Conservation (phyloP, 305 asterid genomes). For the Fraxinus platypoda region DNA sequence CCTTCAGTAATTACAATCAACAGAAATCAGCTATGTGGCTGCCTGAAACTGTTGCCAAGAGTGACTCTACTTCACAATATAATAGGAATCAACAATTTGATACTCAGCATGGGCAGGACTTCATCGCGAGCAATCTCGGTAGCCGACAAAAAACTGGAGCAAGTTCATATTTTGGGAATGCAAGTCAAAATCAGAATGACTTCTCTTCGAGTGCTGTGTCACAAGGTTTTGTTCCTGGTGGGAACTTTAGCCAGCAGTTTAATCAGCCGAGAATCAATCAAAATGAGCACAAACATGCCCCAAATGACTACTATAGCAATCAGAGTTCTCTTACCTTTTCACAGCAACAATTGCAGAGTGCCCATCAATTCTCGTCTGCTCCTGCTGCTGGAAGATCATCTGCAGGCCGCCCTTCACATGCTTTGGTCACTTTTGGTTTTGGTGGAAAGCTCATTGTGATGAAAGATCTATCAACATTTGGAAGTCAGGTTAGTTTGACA, state of each 20-base stretch:
- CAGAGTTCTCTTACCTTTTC: constrained; percentile 49
- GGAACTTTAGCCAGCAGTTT: constrained; percentile 44
- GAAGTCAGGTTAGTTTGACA: constrained; percentile 67
- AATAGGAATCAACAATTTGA: constrained; percentile 39
- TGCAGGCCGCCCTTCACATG: constrained; percentile 94
- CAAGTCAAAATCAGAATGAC: constrained; percentile 39
- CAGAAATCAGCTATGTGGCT: constrained; percentile 44
- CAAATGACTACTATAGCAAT: constrained; percentile 45
- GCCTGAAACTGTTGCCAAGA: constrained; percentile 38
- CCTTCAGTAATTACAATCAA: constrained; percentile 45
- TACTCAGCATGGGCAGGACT: constrained; percentile 41
- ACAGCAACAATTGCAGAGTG: constrained; percentile 54
- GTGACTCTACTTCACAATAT: constrained; percentile 38
- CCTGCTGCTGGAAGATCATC: constrained; percentile 69
- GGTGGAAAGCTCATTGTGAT: constrained; percentile 92
- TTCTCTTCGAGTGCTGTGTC: constrained; percentile 41
- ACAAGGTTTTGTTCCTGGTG: constrained; percentile 38
- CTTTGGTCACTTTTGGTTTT: constrained; percentile 88
- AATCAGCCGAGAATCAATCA: constrained; percentile 50
- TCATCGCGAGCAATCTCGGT: constrained; percentile 35
- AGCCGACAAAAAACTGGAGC: constrained; percentile 40
- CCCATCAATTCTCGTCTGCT: constrained; percentile 49
- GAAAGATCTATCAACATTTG: constrained; percentile 63
- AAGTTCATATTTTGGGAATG: constrained; percentile 39
- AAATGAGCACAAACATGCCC: constrained; percentile 42